Percentiles rank a stretch among this genome's conserved stretches.
Conservation (phyloP, 495 filamentous ascomycete species). For the Tuber brumale region DNA sequence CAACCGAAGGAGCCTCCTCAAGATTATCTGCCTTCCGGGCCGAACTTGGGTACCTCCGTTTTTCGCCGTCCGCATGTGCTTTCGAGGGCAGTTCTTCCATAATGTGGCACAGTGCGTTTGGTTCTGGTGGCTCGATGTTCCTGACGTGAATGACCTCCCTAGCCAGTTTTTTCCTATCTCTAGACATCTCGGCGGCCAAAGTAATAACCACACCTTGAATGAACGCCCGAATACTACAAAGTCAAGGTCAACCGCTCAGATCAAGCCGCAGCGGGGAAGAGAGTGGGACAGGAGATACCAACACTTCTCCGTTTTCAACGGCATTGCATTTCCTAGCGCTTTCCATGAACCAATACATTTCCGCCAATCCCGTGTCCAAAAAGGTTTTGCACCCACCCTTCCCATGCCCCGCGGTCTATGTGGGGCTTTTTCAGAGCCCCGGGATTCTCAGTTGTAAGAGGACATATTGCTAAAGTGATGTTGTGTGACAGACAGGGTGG, state of each 20-base stretch:
- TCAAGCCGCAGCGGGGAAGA: not conserved
- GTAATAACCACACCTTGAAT: not conserved
- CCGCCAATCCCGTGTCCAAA: not conserved
- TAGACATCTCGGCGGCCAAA: not conserved
- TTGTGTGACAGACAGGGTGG: not conserved
- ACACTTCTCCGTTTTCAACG: not conserved
- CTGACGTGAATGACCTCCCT: not conserved
- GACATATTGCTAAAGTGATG: not conserved
- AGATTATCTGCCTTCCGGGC: not conserved
- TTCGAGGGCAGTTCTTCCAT: not conserved
- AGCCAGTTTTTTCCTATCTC: not conserved
- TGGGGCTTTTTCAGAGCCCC: not conserved
- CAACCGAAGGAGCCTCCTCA: not conserved
- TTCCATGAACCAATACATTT: not conserved
- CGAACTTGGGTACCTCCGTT: not conserved
- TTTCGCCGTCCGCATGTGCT: not conserved
- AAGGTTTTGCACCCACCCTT: not conserved
- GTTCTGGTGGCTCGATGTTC: not conserved
- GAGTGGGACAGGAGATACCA: not conserved
- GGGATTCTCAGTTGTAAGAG: not conserved
- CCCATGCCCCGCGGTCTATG: not conserved
- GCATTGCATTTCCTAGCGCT: not conserved
- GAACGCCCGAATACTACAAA: not conserved
- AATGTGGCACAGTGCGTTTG: not conserved
- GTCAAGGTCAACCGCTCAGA: too few relatives aligned